These are phyloP conservation scores for Ulvella scutata DNA, from an alignment of 139 green algal species.

Conservation along the genomic window DNA sequence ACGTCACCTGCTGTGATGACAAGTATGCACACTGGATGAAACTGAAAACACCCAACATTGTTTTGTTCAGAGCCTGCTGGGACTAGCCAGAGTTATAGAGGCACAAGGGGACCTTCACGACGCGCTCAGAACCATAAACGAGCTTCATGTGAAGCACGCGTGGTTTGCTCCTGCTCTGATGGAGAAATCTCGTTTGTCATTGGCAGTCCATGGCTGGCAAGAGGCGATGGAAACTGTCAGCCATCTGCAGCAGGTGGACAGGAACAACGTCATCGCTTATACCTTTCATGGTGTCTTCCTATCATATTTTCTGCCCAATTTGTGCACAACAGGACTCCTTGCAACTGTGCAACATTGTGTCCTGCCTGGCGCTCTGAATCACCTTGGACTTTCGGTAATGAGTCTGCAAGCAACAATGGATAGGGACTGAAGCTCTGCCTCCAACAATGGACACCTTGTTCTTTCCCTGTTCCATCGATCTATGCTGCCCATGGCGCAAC, in stretches of 20 bases:
- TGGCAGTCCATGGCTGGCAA: neutral
- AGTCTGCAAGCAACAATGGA: no score
- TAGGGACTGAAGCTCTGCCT: no score
- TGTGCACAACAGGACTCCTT: no score
- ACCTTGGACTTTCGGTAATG: no score
- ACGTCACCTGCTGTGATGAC: no score
- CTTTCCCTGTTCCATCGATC: no score
- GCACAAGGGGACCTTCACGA: neutral
- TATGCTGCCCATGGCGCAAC: no score
- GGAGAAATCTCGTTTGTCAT: neutral
- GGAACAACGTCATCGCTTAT: neutral
- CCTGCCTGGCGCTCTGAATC: no score
- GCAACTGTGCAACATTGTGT: no score
- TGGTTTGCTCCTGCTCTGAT: neutral
- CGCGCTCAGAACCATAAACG: neutral
- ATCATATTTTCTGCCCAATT: neutral
- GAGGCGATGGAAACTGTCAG: neutral
- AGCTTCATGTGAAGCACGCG: slow-evolving; percentile 1
- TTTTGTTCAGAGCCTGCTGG: neutral
- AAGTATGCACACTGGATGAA: no score
- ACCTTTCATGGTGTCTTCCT: neutral
- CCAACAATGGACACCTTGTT: no score
- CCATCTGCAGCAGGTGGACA: neutral
- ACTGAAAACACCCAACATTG: neutral
- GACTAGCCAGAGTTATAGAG: neutral